These are phyloP conservation scores for Plectosphaerella sp. DNA, from an alignment of 2,329 filamentous ascomycete genomes.

Conservation along the genomic window DNA sequence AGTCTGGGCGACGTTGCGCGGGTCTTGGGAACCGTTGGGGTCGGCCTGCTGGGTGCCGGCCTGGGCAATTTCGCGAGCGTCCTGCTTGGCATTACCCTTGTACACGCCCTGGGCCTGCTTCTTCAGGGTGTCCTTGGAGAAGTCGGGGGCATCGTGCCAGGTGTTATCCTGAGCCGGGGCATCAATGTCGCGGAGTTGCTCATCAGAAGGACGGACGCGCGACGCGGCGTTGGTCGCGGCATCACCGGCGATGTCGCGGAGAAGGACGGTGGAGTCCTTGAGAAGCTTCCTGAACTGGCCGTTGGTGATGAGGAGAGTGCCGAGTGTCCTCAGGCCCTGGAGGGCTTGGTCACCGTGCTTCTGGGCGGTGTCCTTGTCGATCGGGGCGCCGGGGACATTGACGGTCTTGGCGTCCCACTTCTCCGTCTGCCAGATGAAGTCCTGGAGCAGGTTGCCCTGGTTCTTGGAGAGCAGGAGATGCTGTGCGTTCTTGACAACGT, in stretches of 20 bases:
- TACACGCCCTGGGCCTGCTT: constrained; percentile 62
- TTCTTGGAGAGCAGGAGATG: constrained; percentile 87
- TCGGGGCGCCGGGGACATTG: constrained; percentile 56
- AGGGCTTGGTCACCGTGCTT: constrained; percentile 81
- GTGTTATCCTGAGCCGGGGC: constrained; percentile 82
- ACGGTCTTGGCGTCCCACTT: constrained; percentile 64
- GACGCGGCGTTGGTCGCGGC: constrained; percentile 75
- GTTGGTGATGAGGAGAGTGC: constrained; percentile 87
- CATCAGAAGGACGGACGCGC: constrained; percentile 71
- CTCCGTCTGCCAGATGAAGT: constrained; percentile 94
- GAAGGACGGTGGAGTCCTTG: constrained; percentile 72
- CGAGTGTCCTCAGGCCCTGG: constrained; percentile 81
- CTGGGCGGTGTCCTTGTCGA: constrained; percentile 72
- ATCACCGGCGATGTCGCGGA: constrained; percentile 90
- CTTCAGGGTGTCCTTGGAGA: constrained; percentile 67
- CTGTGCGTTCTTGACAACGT: constrained; percentile 83
- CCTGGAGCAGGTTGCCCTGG: constrained; percentile 86
- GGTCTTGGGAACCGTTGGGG: constrained; percentile 48
- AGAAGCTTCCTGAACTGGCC: constrained; percentile 92
- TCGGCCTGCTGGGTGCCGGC: constrained; percentile 55
- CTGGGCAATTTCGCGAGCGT: constrained; percentile 55
- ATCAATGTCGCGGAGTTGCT: constrained; percentile 74
- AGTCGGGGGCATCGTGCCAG: constrained; percentile 83
- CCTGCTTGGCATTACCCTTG: constrained; percentile 48
- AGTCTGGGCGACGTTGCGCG: constrained; percentile 43